phyloP scores from a whole-genome alignment of 768 basidiomycete genomes.

The Trametes coccinea region DNA sequence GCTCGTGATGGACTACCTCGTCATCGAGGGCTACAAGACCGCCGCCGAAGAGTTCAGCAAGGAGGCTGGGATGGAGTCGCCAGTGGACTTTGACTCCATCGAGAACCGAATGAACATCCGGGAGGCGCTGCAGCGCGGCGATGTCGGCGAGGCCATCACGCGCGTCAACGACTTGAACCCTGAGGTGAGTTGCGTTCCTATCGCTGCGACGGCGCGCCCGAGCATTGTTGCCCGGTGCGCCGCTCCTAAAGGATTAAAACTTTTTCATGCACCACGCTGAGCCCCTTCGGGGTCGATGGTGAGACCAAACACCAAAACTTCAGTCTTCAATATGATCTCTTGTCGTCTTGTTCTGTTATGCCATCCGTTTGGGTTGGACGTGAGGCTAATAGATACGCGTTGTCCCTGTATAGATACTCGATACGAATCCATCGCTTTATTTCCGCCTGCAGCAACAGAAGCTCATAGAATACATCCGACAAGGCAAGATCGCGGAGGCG shows the following conservation, averaged over 20 bases:
- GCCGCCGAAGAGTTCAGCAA: slow-evolving; percentile 94
- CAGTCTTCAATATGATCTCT: slow-evolving; percentile 93
- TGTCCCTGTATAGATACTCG: slow-evolving; percentile 71
- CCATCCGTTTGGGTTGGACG: neutral
- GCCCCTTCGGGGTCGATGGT: slow-evolving; percentile 78
- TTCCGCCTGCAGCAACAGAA: slow-evolving; percentile 97
- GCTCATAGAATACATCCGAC: slow-evolving; percentile 91
- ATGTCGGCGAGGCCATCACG: slow-evolving; percentile 95
- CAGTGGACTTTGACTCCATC: slow-evolving; percentile 89
- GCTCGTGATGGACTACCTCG: slow-evolving; percentile 95
- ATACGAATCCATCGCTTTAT: slow-evolving; percentile 90
- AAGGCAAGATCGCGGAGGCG: slow-evolving; percentile 75
- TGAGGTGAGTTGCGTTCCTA: slow-evolving; percentile 66
- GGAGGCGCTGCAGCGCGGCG: slow-evolving; percentile 89
- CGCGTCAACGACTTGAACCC: slow-evolving; percentile 94
- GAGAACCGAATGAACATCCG: slow-evolving; percentile 94
- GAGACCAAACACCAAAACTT: slow-evolving; percentile 83
- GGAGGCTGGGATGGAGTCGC: slow-evolving; percentile 75
- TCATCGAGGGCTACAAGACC: slow-evolving; percentile 95
- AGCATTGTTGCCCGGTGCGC: neutral
- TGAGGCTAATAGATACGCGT: slow-evolving; percentile 22
- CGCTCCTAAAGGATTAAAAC: slow-evolving; percentile 72
- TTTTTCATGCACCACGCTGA: slow-evolving; percentile 99
- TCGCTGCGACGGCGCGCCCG: neutral
- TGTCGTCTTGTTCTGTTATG: slow-evolving; percentile 25